These are phyloP conservation scores for Davidsoniella eucalypti DNA, from an alignment of 2,329 filamentous ascomycete genomes.

Conservation along the genomic window DNA sequence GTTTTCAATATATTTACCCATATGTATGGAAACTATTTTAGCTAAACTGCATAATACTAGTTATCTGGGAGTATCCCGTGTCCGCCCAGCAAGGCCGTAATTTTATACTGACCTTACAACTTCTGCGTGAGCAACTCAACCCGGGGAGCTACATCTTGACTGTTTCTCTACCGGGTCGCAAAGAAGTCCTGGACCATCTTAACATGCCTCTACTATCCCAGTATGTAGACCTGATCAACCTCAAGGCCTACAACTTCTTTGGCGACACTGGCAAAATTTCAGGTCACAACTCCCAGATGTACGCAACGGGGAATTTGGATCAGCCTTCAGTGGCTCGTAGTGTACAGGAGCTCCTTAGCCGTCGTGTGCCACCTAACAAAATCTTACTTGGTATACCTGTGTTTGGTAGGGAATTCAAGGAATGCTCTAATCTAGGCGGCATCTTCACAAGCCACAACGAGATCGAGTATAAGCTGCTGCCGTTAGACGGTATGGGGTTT, in stretches of 20 bases:
- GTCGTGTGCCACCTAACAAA: background rate
- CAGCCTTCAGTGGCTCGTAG: background rate
- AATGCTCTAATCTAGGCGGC: background rate
- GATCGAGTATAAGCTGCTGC: background rate
- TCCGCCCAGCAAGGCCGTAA: background rate
- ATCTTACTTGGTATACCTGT: slow-evolving; percentile 3
- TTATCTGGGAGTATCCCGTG: slow-evolving; percentile 3
- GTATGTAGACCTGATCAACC: slow-evolving; percentile 1
- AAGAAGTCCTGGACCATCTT: background rate
- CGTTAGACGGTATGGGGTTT: background rate
- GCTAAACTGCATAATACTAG: background rate
- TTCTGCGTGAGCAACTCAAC: background rate
- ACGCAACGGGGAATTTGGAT: background rate
- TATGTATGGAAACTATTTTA: background rate
- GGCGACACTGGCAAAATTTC: background rate
- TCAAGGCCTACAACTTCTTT: slow-evolving; percentile 2
- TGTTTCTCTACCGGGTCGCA: background rate
- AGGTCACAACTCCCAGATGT: background rate
- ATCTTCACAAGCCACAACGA: background rate
- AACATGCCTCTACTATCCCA: background rate
- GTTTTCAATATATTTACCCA: background rate
- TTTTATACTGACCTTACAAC: background rate
- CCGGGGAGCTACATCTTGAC: slow-evolving; percentile 4
- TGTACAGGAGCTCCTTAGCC: background rate
- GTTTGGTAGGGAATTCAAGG: background rate